phyloP scores from a whole-genome alignment of 768 basidiomycete species.

The Pleurotus pulmonarius region DNA sequence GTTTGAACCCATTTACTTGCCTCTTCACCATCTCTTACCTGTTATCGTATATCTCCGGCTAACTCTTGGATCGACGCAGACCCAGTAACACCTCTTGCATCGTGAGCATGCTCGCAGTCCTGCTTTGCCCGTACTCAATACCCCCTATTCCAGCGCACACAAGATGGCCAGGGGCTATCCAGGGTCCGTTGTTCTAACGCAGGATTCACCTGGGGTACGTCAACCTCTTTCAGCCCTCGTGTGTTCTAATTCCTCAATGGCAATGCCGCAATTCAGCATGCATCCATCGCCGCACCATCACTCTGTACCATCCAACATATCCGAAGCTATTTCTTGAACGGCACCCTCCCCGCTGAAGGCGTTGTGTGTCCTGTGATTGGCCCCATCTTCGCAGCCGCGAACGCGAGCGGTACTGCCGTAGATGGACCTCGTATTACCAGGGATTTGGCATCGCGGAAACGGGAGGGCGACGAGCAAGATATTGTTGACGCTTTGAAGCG shows the following conservation, averaged over 20 bases:
- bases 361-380: constrained; percentile 35
- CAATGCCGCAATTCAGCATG: constrained; percentile 12
- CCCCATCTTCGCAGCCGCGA: constrained; percentile 18
- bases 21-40: not conserved
- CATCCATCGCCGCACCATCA: constrained; percentile 16
- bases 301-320: constrained; percentile 24
- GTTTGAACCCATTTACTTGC: no score
- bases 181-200: constrained; percentile 37
- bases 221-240: not conserved
- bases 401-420: no score
- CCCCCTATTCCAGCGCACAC: constrained; percentile 27
- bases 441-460: no score
- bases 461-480: not conserved
- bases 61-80: constrained; percentile 1
- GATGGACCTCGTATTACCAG: no score
- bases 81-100: constrained; percentile 15
- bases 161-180: constrained; percentile 33
- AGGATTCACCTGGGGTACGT: constrained; percentile 38
- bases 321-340: constrained; percentile 34
- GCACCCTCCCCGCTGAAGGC: constrained; percentile 33
- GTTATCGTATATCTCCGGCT: not conserved
- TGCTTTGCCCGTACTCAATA: not conserved
- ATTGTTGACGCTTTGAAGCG: not conserved
- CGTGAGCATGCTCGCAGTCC: not conserved
- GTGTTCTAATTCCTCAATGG: not conserved